Percentiles rank a stretch among this genome's conserved stretches.
Evolutionary conservation across 2,329 filamentous ascomycete genomes (phyloP).

Genomic region (Fusarium sp.): DNA sequence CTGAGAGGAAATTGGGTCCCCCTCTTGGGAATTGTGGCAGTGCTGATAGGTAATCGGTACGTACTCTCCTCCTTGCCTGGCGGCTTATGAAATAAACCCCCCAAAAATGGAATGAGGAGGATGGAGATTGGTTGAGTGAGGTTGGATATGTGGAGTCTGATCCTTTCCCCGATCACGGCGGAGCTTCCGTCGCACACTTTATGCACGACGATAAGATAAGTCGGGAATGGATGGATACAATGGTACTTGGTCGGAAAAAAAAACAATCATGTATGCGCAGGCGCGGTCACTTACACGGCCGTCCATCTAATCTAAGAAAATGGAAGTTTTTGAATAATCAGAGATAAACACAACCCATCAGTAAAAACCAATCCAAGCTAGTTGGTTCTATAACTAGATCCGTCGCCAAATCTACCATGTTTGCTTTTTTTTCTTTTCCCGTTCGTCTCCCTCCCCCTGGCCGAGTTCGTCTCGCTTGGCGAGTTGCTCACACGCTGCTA

Average conservation of each 20-base stretch:
- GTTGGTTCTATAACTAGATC: not conserved
- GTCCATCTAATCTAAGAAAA: not conserved
- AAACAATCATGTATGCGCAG: not conserved
- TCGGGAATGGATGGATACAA: not conserved
- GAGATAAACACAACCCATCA: not conserved
- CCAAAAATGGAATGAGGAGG: not conserved
- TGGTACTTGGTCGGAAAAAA: not conserved
- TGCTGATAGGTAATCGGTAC: not conserved
- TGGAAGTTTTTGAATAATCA: not conserved
- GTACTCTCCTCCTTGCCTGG: not conserved
- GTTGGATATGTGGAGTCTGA: not conserved
- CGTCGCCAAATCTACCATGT: not conserved
- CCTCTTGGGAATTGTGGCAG: not conserved
- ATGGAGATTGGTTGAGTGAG: not conserved
- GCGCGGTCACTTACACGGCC: not conserved
- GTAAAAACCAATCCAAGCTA: not conserved
- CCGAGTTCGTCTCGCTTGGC: conserved; percentile 13
- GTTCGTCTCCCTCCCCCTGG: conserved; percentile 8
- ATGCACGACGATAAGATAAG: not conserved
- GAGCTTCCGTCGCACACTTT: not conserved
- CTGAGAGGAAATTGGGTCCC: not conserved
- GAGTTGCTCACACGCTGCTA: conserved; percentile 16
- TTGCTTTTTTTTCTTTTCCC: conserved; percentile 12
- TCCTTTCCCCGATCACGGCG: not conserved
- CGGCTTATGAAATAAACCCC: not conserved